Evolutionary conservation across 169 alveolate species (phyloP).

Genomic region (Plasmodium relictum): DNA sequence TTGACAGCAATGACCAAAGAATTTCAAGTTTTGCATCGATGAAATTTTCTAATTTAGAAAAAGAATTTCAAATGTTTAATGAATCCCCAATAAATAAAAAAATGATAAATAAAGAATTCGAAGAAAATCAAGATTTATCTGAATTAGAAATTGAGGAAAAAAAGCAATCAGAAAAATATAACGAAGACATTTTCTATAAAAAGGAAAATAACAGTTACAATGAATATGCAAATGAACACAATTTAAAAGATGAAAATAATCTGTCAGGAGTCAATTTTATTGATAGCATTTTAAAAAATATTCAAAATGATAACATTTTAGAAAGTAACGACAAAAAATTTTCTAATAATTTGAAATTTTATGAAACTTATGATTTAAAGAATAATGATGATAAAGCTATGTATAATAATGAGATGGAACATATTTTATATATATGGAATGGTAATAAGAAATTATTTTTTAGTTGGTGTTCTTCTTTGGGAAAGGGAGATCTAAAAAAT

Average conservation of each 20-base stretch:
- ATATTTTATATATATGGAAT: slow-evolving; percentile 6
- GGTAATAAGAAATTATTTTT: background rate
- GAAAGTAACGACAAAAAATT: background rate
- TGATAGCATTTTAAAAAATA: slow-evolving; percentile 23
- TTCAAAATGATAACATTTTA: slow-evolving; percentile 12
- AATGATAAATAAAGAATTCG: background rate
- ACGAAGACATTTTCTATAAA: background rate
- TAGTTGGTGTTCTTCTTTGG: slow-evolving; percentile 15
- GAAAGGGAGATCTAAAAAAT: slow-evolving; percentile 11
- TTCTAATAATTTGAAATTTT: background rate
- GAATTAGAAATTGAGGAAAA: background rate
- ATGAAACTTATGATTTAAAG: background rate
- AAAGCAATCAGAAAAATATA: background rate
- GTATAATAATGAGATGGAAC: background rate
- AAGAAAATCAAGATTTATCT: background rate
- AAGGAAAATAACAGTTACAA: background rate
- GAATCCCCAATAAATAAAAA: slow-evolving; percentile 1
- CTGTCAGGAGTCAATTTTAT: slow-evolving; percentile 6
- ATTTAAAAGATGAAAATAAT: background rate
- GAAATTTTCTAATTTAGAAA: slow-evolving; percentile 27
- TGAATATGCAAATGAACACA: background rate
- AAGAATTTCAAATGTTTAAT: slow-evolving; percentile 24
- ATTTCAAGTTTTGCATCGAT: slow-evolving; percentile 18
- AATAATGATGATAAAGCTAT: background rate
- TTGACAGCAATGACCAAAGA: slow-evolving; percentile 7